phyloP scores from a whole-genome alignment of 345 rosid species.

The Clarkia xantiana region DNA sequence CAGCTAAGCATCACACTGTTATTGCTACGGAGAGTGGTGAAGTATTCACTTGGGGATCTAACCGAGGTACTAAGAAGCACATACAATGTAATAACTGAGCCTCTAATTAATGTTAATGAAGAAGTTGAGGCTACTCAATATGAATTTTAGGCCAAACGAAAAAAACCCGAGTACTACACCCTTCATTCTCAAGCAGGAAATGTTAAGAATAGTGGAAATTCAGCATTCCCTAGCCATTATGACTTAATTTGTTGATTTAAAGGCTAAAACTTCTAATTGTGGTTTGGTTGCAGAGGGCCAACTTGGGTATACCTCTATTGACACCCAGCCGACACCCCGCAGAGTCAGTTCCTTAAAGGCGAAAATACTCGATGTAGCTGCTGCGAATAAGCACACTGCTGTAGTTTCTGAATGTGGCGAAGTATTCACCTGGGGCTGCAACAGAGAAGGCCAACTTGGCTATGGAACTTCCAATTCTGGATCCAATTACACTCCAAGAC shows the following conservation, averaged over 20 bases:
- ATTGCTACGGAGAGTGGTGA: conserved; percentile 84
- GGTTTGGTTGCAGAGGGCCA: conserved; percentile 63
- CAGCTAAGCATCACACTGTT: conserved; percentile 97
- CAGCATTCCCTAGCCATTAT: not conserved
- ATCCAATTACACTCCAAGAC: conserved; percentile 84
- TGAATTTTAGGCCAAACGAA: too few species aligned
- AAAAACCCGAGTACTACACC: too few species aligned
- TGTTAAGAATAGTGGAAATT: not conserved
- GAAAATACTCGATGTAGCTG: conserved; percentile 79
- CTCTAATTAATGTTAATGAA: too few species aligned
- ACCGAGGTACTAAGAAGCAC: conserved; percentile 46
- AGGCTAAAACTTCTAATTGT: not conserved
- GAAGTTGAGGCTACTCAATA: too few species aligned
- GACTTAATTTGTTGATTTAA: conserved; percentile 1
- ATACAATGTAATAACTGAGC: too few species aligned
- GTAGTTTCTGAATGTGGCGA: conserved; percentile 86
- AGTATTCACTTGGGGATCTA: conserved; percentile 95
- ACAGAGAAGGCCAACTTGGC: conserved; percentile 95
- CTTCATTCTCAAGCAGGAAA: too few species aligned
- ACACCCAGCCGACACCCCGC: conserved; percentile 94
- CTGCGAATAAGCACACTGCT: conserved; percentile 91
- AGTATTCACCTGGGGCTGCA: conserved; percentile 98
- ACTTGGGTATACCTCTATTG: conserved; percentile 91
- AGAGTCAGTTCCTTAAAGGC: conserved; percentile 68
- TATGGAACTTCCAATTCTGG: conserved; percentile 98